phyloP scores from a whole-genome alignment of 305 asterid genomes.

The Rubia balearica region DNA sequence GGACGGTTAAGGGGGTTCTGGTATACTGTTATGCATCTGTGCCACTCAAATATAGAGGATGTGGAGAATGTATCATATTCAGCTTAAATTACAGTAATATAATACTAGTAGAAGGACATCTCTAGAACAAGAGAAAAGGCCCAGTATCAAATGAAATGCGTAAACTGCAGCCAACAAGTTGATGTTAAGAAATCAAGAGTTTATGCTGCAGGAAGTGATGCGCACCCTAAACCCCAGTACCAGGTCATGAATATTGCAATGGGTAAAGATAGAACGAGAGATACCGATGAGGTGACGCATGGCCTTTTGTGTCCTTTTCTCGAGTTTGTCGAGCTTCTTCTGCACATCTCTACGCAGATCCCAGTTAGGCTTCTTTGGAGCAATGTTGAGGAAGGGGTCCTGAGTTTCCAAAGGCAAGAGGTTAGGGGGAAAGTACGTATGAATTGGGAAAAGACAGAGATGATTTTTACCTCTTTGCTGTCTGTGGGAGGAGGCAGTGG shows the following conservation, averaged over 20 bases:
- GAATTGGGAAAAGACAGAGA: not conserved
- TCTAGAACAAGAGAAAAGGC: not conserved
- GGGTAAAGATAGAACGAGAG: constrained; percentile 4
- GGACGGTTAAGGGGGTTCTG: too few relatives aligned
- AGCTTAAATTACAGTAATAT: too few relatives aligned
- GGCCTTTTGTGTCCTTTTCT: constrained; percentile 80
- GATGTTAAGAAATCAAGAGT: too few relatives aligned
- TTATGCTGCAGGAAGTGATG: too few relatives aligned
- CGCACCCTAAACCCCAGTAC: too few relatives aligned
- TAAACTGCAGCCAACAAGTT: too few relatives aligned
- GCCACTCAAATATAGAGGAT: too few relatives aligned
- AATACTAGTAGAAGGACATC: too few relatives aligned
- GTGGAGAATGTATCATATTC: too few relatives aligned
- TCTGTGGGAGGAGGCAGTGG: constrained; percentile 48
- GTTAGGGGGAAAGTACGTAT: not conserved
- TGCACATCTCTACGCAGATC: constrained; percentile 91
- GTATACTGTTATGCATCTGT: too few relatives aligned
- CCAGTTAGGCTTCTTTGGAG: constrained; percentile 98
- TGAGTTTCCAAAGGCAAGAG: constrained; percentile 18
- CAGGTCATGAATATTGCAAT: too few relatives aligned
- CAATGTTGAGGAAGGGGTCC: constrained; percentile 93
- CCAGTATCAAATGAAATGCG: not conserved
- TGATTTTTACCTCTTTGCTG: constrained; percentile 57
- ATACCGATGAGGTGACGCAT: constrained; percentile 66
- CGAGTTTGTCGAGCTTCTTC: constrained; percentile 87